phyloP scores from a whole-genome alignment of 169 alveolate genomes.

The Cryptosporidium bovis region DNA sequence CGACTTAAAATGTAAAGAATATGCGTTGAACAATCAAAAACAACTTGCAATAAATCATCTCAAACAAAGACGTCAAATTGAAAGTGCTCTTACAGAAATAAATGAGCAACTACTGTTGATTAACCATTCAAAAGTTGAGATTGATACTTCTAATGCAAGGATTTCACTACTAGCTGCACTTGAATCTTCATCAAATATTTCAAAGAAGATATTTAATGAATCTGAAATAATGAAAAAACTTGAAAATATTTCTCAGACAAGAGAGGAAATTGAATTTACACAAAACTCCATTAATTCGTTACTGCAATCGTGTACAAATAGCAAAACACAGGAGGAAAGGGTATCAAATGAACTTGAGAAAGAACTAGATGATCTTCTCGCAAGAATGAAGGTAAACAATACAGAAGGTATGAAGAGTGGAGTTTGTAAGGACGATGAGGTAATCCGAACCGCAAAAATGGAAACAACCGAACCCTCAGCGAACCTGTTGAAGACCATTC shows the following conservation, averaged over 20 bases:
- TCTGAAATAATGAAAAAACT: constrained; percentile 41
- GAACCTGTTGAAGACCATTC: background rate
- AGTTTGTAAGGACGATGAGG: background rate
- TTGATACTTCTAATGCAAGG: constrained; percentile 41
- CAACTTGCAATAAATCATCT: constrained; percentile 66
- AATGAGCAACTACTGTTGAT: constrained; percentile 54
- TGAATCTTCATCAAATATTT: constrained; percentile 44
- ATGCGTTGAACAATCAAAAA: constrained; percentile 44
- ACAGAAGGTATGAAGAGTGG: background rate
- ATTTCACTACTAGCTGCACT: constrained; percentile 48
- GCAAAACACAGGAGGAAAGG: background rate
- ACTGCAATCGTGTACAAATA: constrained; percentile 14
- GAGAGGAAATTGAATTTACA: constrained; percentile 49
- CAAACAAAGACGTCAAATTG: constrained; percentile 54
- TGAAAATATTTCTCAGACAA: constrained; percentile 7
- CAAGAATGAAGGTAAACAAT: background rate
- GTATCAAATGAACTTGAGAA: constrained; percentile 26
- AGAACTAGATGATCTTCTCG: constrained; percentile 33
- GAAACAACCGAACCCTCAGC: background rate
- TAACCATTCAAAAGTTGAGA: constrained; percentile 40
- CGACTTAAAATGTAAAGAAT: constrained; percentile 55
- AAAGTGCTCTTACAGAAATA: constrained; percentile 38
- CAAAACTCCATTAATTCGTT: constrained; percentile 54
- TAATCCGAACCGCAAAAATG: background rate
- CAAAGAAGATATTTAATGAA: constrained; percentile 34